A percentile compares a stretch with the other conserved stretches of the same genome.
phyloP scores from a whole-genome alignment of 805 yeast species.

The Wickerhamiella siamensis region DNA sequence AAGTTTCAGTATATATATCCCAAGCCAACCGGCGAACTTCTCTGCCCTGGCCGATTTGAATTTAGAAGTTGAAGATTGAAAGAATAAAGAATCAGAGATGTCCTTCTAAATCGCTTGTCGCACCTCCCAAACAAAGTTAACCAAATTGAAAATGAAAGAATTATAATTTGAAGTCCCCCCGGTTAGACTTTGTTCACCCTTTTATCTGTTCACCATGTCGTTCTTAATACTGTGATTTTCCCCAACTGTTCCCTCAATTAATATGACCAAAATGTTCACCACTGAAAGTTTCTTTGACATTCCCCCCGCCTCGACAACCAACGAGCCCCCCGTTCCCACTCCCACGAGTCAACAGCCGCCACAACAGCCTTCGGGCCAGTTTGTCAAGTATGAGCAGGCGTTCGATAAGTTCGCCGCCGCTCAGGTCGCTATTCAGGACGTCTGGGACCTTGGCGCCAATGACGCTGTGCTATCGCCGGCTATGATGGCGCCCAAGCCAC shows the following conservation, averaged over 20 bases:
- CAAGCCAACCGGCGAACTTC: neutral
- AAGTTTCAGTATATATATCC: slow-evolving; percentile 3
- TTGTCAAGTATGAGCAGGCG: slow-evolving; percentile 18
- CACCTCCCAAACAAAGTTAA: neutral
- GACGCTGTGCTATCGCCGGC: slow-evolving; percentile 2
- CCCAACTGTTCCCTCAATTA: neutral
- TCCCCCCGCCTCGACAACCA: neutral
- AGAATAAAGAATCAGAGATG: slow-evolving; percentile 1
- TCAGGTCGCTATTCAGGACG: slow-evolving; percentile 17
- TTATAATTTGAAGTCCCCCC: slow-evolving; percentile 2
- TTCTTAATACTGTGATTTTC: neutral
- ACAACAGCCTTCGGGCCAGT: neutral
- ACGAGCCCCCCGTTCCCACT: neutral
- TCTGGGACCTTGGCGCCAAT: slow-evolving; percentile 16
- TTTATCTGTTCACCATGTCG: slow-evolving; percentile 1
- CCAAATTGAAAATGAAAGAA: slow-evolving; percentile 1
- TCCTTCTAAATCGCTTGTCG: slow-evolving; percentile 4
- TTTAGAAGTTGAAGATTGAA: slow-evolving; percentile 1
- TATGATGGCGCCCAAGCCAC: slow-evolving; percentile 2
- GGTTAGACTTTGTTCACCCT: neutral
- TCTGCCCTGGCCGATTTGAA: neutral
- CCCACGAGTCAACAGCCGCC: neutral
- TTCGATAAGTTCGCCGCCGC: slow-evolving; percentile 24
- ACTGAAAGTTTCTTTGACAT: slow-evolving; percentile 1
- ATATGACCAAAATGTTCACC: neutral